phyloP scores from a whole-genome alignment of 257 asterid species.

The Solanum gandarillasii region DNA sequence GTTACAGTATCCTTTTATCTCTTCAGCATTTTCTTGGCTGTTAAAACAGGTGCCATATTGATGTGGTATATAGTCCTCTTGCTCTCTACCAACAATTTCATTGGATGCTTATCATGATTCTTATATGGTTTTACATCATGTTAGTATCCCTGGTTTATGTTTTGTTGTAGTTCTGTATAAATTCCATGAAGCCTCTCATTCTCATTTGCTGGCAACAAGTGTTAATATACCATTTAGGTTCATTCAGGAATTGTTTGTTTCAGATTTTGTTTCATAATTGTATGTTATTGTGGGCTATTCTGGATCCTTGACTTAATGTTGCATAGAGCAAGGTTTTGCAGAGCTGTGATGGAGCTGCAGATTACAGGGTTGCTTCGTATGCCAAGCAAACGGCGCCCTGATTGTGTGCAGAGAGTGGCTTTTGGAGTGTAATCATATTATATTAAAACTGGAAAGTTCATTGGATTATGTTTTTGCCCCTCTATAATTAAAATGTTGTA shows the following conservation, averaged over 20 bases:
- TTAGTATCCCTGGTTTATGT: neutral
- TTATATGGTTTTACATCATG: neutral
- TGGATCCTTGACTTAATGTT: slow-evolving; percentile 36
- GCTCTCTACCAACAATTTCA: neutral
- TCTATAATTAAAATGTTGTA: too few species aligned
- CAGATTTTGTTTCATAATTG: neutral
- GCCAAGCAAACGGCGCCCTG: slow-evolving; percentile 96
- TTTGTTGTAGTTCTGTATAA: neutral
- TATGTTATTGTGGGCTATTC: neutral
- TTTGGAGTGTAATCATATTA: slow-evolving; percentile 44
- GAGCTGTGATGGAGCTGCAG: slow-evolving; percentile 85
- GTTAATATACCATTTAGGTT: neutral
- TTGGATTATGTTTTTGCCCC: neutral
- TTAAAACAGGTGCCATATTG: neutral
- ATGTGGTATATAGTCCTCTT: neutral
- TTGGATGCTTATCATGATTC: neutral
- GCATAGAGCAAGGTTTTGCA: slow-evolving; percentile 81
- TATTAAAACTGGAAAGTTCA: neutral
- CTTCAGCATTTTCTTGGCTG: neutral
- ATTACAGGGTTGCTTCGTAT: slow-evolving; percentile 77
- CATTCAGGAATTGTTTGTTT: neutral
- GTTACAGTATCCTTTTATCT: slow-evolving; percentile 65
- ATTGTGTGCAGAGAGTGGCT: slow-evolving; percentile 84
- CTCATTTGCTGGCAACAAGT: neutral
- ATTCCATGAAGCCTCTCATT: neutral